Evolutionary conservation across 768 basidiomycete genomes (phyloP).

Genomic region (Leccinum ochraceum): DNA sequence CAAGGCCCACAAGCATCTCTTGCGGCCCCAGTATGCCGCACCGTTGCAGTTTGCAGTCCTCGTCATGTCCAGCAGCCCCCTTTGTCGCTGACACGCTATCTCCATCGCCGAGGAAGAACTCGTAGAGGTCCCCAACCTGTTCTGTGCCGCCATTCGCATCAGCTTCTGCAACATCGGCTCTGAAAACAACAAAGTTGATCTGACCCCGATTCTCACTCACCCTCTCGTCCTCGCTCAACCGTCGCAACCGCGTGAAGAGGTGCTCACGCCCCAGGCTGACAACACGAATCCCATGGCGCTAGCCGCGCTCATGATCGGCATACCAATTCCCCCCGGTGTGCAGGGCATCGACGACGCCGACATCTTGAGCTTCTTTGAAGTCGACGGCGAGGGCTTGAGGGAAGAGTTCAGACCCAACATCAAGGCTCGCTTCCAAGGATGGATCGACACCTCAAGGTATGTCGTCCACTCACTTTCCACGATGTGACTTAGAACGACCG

Average conservation of each 20-base stretch:
- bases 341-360: slow-evolving; percentile 46
- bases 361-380: slow-evolving; percentile 49
- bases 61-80: slow-evolving; percentile 33
- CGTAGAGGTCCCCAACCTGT: slow-evolving; percentile 42
- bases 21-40: slow-evolving; percentile 58
- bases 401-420: slow-evolving; percentile 62
- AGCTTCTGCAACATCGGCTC: slow-evolving; percentile 52
- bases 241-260: slow-evolving; percentile 47
- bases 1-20: slow-evolving; percentile 48
- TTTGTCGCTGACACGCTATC: slow-evolving; percentile 35
- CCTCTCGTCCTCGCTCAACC: slow-evolving; percentile 36
- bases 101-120: slow-evolving; percentile 56
- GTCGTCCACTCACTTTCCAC: no score
- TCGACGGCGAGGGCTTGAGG: slow-evolving; percentile 51
- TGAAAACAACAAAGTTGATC: slow-evolving; percentile 39
- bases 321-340: slow-evolving; percentile 42
- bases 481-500: no score
- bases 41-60: slow-evolving; percentile 48
- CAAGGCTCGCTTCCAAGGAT: slow-evolving; percentile 58
- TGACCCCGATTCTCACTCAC: slow-evolving; percentile 48
- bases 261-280: slow-evolving; percentile 45
- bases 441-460: slow-evolving; percentile 42
- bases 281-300: slow-evolving; percentile 55
- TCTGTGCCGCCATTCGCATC: slow-evolving; percentile 44
- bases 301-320: slow-evolving; percentile 65